Evolutionary conservation across 2,329 filamentous ascomycete genomes (phyloP).

Genomic region (Monosporascus sp.): DNA sequence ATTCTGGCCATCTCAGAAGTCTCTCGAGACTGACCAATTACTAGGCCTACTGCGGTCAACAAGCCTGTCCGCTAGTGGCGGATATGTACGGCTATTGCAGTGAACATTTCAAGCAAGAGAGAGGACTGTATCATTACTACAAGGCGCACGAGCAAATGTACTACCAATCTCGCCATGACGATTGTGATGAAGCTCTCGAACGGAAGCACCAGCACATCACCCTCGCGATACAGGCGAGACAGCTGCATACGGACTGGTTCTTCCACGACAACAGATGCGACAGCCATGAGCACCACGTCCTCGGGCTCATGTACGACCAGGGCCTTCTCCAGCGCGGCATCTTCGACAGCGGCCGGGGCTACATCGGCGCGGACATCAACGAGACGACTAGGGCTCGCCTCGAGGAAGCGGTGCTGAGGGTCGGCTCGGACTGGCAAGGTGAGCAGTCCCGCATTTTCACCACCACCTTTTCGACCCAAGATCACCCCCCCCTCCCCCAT

Average conservation of each 20-base stretch:
- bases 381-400: not conserved
- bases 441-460: not conserved
- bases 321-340: not conserved
- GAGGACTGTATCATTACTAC: not conserved
- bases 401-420: not conserved
- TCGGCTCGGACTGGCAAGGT: not conserved
- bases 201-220: not conserved
- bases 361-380: not conserved
- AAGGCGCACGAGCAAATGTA: not conserved
- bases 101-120: not conserved
- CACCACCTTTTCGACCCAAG: not conserved
- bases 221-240: not conserved
- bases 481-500: not conserved
- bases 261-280: not conserved
- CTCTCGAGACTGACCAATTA: no score
- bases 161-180: not conserved
- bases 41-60: not conserved
- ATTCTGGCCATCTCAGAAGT: no score
- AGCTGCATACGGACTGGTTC: not conserved
- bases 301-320: not conserved
- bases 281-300: not conserved
- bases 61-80: not conserved
- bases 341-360: not conserved
- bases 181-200: not conserved
- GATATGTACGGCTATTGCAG: not conserved